Conservation (phyloP, 257 asterid genomes). For the Nicotiana undulata region DNA sequence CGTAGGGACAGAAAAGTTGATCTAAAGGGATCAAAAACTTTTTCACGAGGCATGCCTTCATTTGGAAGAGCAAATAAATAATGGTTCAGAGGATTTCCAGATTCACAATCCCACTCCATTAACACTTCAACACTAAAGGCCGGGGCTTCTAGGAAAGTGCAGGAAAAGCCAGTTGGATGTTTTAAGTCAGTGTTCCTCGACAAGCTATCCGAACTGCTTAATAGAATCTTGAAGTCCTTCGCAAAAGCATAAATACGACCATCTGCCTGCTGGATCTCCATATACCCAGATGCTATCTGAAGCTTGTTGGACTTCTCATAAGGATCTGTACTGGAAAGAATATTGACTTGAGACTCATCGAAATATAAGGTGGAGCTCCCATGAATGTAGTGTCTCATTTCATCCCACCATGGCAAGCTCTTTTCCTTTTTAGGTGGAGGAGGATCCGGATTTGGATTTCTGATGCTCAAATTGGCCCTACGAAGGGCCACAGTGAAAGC, state of each 20-base stretch:
- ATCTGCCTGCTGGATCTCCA: constrained; percentile 96
- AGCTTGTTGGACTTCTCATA: constrained; percentile 80
- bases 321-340: constrained; percentile 94
- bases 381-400: constrained; percentile 97
- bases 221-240: constrained; percentile 73
- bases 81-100: constrained; percentile 92
- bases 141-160: constrained; percentile 78
- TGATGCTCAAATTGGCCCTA: constrained; percentile 22
- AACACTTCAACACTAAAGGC: constrained; percentile 66
- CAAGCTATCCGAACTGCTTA: constrained; percentile 86
- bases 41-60: constrained; percentile 74
- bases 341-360: constrained; percentile 66
- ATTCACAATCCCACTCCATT: constrained; percentile 98
- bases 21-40: constrained; percentile 88
- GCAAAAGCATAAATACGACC: constrained; percentile 69
- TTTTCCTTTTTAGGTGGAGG: constrained; percentile 20
- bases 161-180: constrained; percentile 48
- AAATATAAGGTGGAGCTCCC: constrained; percentile 71
- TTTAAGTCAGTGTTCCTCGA: constrained; percentile 58
- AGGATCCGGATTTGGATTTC: constrained; percentile 10
- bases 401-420: constrained; percentile 36
- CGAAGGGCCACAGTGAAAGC: constrained; percentile 25
- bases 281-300: constrained; percentile 47
- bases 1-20: constrained; percentile 86
- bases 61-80: constrained; percentile 88